Conservation (phyloP, 345 rosid species). For the Linum usitatissimum region DNA sequence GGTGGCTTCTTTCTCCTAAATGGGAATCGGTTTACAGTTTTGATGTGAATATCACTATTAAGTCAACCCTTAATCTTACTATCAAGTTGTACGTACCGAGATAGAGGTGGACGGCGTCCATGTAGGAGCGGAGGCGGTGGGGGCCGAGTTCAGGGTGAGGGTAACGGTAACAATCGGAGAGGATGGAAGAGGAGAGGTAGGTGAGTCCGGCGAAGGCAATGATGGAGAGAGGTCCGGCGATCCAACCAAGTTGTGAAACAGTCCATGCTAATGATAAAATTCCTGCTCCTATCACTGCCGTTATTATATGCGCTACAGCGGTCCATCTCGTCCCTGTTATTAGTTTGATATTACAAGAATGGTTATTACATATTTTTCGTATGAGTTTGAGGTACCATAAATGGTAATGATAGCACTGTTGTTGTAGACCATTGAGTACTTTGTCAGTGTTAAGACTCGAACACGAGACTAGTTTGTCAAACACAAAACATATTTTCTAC, state of each 20-base stretch:
- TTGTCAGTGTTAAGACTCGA: too few relatives aligned
- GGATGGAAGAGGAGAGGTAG: slow-evolving; percentile 36
- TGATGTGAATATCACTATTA: too few relatives aligned
- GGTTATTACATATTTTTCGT: too few relatives aligned
- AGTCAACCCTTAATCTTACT: not conserved
- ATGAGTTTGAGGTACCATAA: too few relatives aligned
- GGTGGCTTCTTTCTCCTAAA: slow-evolving; percentile 29
- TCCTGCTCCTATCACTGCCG: slow-evolving; percentile 43
- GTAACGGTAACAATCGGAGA: slow-evolving; percentile 46
- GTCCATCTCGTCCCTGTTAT: slow-evolving; percentile 43
- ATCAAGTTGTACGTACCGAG: slow-evolving; percentile 28
- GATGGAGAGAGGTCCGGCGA: slow-evolving; percentile 41
- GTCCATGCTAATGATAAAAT: slow-evolving; percentile 59
- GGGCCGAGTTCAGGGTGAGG: slow-evolving; percentile 34
- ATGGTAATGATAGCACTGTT: too few relatives aligned
- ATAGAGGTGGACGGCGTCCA: slow-evolving; percentile 33
- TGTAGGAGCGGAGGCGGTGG: slow-evolving; percentile 27
- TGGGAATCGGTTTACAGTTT: not conserved
- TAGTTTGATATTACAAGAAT: too few relatives aligned
- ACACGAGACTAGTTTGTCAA: too few relatives aligned
- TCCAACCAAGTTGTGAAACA: slow-evolving; percentile 60
- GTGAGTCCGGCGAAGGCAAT: slow-evolving; percentile 44
- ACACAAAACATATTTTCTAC: too few relatives aligned
- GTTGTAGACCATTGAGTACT: too few relatives aligned
- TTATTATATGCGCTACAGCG: slow-evolving; percentile 37